Percentiles rank a stretch among this genome's conserved stretches.
Conservation (phyloP, 1,139 yeast genomes). For the Blastobotrys capitulatus region DNA sequence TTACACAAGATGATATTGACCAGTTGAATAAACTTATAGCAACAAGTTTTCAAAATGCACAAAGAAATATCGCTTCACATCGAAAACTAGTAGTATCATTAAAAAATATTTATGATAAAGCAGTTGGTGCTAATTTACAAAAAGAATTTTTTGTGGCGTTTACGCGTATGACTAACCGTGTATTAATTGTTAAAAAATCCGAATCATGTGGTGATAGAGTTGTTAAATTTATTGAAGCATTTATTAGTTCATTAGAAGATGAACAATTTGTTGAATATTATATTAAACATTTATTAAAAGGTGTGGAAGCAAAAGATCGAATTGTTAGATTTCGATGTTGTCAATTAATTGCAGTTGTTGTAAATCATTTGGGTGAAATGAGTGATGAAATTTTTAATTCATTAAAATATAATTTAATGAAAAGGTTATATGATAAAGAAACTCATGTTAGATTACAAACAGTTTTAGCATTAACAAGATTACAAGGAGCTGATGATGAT, state of each 20-base stretch:
- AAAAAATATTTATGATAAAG: constrained; percentile 52
- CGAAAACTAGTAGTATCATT: constrained; percentile 63
- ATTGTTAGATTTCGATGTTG: constrained; percentile 77
- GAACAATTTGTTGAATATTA: constrained; percentile 56
- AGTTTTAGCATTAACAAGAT: constrained; percentile 68
- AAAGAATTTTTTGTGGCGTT: constrained; percentile 58
- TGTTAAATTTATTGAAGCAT: constrained; percentile 66
- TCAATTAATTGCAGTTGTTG: constrained; percentile 68
- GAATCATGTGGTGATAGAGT: constrained; percentile 74
- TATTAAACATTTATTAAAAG: constrained; percentile 63
- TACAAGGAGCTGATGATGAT: constrained; percentile 55
- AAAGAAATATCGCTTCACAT: constrained; percentile 66
- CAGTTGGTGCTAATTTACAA: constrained; percentile 47
- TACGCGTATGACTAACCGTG: constrained; percentile 55
- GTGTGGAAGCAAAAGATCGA: constrained; percentile 70
- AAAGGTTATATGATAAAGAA: constrained; percentile 74
- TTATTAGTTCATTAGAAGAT: constrained; percentile 46
- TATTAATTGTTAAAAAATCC: constrained; percentile 62
- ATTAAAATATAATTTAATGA: constrained; percentile 54
- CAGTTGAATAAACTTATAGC: constrained; percentile 38
- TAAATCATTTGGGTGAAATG: constrained; percentile 69
- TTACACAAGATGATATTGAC: constrained; percentile 19
- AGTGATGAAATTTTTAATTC: constrained; percentile 67
- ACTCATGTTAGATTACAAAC: constrained; percentile 76
- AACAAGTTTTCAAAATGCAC: constrained; percentile 78